A percentile compares a stretch with the other conserved stretches of the same genome.
Evolutionary conservation across 2,329 filamentous ascomycete species (phyloP).

Genomic region (Dactylellina cionopaga): DNA sequence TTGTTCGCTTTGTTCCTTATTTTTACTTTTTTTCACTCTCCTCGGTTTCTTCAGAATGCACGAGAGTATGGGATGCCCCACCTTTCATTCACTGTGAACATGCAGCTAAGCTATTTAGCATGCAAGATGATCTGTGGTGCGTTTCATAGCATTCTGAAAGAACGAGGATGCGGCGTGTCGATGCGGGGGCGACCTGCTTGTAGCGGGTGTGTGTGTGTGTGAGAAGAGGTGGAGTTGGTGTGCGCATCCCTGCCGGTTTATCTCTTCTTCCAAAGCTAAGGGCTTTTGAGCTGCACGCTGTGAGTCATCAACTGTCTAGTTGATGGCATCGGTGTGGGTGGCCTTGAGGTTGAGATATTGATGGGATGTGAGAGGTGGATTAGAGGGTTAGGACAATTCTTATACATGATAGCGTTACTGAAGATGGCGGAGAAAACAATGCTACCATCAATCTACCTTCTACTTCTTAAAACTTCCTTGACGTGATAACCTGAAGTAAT

Average conservation of each 20-base stretch:
- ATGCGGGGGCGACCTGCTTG: not conserved
- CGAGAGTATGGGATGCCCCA: conserved; percentile 37
- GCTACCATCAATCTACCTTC: conserved; percentile 34
- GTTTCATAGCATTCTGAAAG: conserved; percentile 36
- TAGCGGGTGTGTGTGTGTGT: conserved; percentile 12
- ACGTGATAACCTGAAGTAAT: too few relatives aligned
- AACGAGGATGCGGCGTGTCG: not conserved
- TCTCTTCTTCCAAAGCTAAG: not conserved
- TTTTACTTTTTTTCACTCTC: conserved; percentile 10
- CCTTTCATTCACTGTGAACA: not conserved
- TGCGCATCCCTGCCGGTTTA: conserved; percentile 28
- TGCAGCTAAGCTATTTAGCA: not conserved
- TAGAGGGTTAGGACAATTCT: conserved; percentile 14
- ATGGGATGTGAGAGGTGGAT: conserved; percentile 2
- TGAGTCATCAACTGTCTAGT: conserved; percentile 9
- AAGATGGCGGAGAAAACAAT: conserved; percentile 2
- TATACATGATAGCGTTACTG: conserved; percentile 21
- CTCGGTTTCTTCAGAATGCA: conserved; percentile 6
- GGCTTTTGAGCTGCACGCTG: conserved; percentile 3
- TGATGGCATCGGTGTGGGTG: not conserved
- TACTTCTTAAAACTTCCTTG: too few relatives aligned
- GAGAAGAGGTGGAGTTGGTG: conserved; percentile 7
- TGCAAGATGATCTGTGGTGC: conserved; percentile 24
- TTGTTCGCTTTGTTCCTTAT: not conserved
- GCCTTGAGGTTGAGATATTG: not conserved